These are phyloP conservation scores for Cladophialophora carrionii DNA, from an alignment of 2,329 filamentous ascomycete genomes.

Conservation along the genomic window DNA sequence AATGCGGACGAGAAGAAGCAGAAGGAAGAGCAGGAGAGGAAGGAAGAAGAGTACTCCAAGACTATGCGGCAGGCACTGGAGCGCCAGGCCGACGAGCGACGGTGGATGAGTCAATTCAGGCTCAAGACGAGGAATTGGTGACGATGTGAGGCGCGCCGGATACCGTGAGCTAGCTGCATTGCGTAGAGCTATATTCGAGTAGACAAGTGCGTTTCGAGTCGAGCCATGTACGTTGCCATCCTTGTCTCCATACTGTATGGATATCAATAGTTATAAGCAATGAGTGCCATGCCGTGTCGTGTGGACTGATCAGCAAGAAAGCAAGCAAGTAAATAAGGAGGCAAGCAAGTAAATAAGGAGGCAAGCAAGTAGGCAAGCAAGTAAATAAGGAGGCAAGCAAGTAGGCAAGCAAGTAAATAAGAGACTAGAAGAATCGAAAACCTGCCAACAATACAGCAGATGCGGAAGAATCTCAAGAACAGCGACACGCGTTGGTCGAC, in stretches of 20 bases:
- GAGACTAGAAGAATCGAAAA: background rate
- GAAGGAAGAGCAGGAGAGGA: constrained; percentile 49
- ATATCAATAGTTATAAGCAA: no score
- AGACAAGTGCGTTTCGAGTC: no score
- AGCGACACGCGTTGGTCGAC: background rate
- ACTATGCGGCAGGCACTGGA: constrained; percentile 76
- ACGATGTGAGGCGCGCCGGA: background rate
- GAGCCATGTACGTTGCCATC: no score
- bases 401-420: background rate
- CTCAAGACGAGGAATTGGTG: constrained; percentile 41
- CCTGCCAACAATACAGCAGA: background rate
- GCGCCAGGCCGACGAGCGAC: constrained; percentile 75
- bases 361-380: no score
- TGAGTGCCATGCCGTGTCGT: no score
- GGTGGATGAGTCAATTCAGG: constrained; percentile 71
- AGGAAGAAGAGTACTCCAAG: constrained; percentile 65
- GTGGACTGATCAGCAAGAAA: no score
- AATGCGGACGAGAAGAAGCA: constrained; percentile 40
- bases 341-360: background rate
- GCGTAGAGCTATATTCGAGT: background rate
- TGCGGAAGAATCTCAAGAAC: background rate
- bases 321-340: no score
- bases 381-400: no score
- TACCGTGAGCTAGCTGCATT: background rate
- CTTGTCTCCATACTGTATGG: no score